Base-by-base conservation (phyloP, 352 stramenopile genomes). In the Plasmopara viticola region DNA sequence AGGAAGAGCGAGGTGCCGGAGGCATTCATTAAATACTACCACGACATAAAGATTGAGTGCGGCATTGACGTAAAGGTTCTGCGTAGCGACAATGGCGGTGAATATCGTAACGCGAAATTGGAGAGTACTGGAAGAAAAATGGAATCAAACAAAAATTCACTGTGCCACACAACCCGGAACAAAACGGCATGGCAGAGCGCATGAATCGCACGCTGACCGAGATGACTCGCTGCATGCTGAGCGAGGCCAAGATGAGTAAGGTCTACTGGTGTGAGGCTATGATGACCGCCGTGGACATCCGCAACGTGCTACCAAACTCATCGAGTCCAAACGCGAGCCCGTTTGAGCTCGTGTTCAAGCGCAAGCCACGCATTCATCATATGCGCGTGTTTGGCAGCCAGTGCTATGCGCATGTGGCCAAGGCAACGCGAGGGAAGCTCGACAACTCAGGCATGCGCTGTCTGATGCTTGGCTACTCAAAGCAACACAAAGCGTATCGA, bases 161-260 rank as follows among this genome's bases (percentile, higher is more conserved):
- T 18, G 46, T 42, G 30, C 31, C 44, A 0, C 17, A 42, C 14
- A 44, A 14, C 6, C 17, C 34, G 33, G 33, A 44, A 10, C 46
- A 51, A 20, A 51, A 51, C 10, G 44, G 44, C 12, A 34, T 51
- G 29, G 15, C n/a, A 29, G 31, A 51, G 44, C 44, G 30, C 9
- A 41, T 49, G 15, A 51, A 33, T 31, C 31, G 12, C 12, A 51
- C 17, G 4, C 18, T 52, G 31, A 18, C 20, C 10, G 15, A 37
- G 34, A 44, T 52, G 33, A 12, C 46, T 34, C 34, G 46, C 34
- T 44, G 46, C 34, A 44, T 52, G 46, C 46, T 43, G 33, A 38
- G 33, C 13, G 33, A 38, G 13, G 33, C 33, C 29, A 49, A 12
- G 9, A 49, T 49, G 44, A 40, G 44, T 0, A 47, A 54, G 25